Base-by-base conservation (phyloP, 305 asterid genomes). In the Plantago rigida region DNA sequence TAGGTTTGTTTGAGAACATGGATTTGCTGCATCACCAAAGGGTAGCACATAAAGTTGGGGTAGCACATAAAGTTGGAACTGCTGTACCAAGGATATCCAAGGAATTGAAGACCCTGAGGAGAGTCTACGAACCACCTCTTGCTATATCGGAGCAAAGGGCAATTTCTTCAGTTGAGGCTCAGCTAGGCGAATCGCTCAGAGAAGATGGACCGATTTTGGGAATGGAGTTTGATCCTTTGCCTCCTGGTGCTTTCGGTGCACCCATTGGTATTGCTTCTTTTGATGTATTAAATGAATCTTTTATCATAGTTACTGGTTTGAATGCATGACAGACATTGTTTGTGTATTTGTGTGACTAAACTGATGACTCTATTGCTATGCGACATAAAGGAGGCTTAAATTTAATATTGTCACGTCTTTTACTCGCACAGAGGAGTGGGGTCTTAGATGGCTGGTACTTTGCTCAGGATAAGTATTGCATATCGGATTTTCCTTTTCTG, bases 181-280 rank as follows among this genome's bases (percentile, higher is more conserved):
- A 87, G 73, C 76, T 87, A 70, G 91, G 96, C 62, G 91, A 84
- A 69, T 79, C 85, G n/a, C 63, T 90, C 75, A 87, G 89, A 75
- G 96, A 85, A 66, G 96, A 87, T 29, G 97, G 96, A 19, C 97
- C 97, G 47, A 84, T 87, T 72, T 81, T 90, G 8, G 97, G 97
- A 57, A 90, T 87, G 93, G 97, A 87, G 84, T 89, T 89, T 69
- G 97, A 89, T 72, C 87, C 85, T 22, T 56, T 85, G 81, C 97
- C 97, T 31, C 97, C 97, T 57, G 97, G 96, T 10, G 77, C 81
- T 3, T 90, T 87, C 73, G 96, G 96, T 65, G 75, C 90, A 55
- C 96, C 97, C 0, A 79, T 87, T 56, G 91, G 97, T 90, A 83
- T 51, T 41, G 13, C 67, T 59, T 49, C 65, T 75, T 67, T 48